Conservation (phyloP, 345 rosid species). For the Conringia planisiliqua region DNA sequence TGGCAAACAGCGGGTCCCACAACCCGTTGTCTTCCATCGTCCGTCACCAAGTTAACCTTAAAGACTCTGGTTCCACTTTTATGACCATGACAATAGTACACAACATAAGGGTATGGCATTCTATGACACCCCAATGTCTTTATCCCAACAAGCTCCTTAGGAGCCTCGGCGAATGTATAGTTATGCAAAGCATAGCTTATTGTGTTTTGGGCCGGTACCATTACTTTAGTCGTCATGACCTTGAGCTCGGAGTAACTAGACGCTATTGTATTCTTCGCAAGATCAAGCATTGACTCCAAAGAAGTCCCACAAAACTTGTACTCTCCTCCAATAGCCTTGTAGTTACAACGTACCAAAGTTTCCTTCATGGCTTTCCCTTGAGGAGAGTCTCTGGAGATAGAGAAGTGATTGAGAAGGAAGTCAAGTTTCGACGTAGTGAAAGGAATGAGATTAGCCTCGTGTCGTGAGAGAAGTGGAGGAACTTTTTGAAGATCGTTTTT, state of each 20-base stretch:
- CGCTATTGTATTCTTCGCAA: slow-evolving; percentile 40
- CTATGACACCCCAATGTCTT: slow-evolving; percentile 56
- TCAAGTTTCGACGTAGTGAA: slow-evolving; percentile 50
- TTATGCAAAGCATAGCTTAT: slow-evolving; percentile 37
- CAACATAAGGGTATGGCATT: slow-evolving; percentile 65
- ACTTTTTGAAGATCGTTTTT: slow-evolving; percentile 34
- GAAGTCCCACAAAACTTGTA: slow-evolving; percentile 56
- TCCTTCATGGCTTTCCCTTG: slow-evolving; percentile 67
- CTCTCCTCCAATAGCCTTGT: slow-evolving; percentile 46
- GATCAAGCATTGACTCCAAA: slow-evolving; percentile 69
- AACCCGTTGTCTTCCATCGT: slow-evolving; percentile 45
- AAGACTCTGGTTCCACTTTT: slow-evolving; percentile 38
- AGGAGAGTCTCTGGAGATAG: slow-evolving; percentile 49
- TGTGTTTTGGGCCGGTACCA: neutral
- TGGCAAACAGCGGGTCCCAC: slow-evolving; percentile 63
- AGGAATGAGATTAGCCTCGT: slow-evolving; percentile 59
- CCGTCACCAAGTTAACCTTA: slow-evolving; percentile 42
- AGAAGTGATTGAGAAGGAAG: slow-evolving; percentile 51
- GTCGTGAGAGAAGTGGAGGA: slow-evolving; percentile 52
- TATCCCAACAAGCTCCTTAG: slow-evolving; percentile 29
- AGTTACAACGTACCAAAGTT: slow-evolving; percentile 53
- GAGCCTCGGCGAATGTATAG: slow-evolving; percentile 44
- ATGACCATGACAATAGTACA: slow-evolving; percentile 67
- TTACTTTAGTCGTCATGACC: slow-evolving; percentile 41
- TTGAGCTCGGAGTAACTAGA: slow-evolving; percentile 27